Evolutionary conservation across 2,329 filamentous ascomycete species (phyloP).

Genomic region (Penicillium hesseltinei): DNA sequence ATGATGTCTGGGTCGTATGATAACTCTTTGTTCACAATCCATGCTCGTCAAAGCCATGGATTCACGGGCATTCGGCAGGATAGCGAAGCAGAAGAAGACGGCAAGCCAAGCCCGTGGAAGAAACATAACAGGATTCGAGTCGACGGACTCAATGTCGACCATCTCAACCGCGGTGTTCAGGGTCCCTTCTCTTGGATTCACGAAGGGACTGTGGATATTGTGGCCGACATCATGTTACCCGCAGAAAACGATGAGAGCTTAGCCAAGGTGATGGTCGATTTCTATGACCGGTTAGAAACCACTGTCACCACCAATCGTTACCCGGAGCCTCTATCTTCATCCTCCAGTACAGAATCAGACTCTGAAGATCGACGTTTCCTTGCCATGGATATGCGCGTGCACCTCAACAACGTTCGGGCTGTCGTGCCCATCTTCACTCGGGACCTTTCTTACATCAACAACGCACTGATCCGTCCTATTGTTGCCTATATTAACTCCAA

Average conservation of each 20-base stretch:
- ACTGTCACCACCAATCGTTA: constrained; percentile 79
- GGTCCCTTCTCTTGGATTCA: constrained; percentile 98
- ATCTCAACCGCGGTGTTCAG: constrained; percentile 87
- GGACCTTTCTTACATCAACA: constrained; percentile 92
- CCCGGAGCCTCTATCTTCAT: constrained; percentile 18
- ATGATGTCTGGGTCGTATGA: constrained; percentile 96
- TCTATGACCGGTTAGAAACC: constrained; percentile 93
- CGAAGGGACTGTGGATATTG: constrained; percentile 93
- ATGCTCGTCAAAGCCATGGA: constrained; percentile 85
- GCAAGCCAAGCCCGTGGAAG: constrained; percentile 77
- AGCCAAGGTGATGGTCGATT: constrained; percentile 91
- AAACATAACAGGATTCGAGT: constrained; percentile 92
- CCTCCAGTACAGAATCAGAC: constrained; percentile 25
- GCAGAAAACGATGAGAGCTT: constrained; percentile 84
- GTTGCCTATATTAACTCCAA: constrained; percentile 98
- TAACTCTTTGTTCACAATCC: constrained; percentile 93
- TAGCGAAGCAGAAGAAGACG: constrained; percentile 57
- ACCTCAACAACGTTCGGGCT: constrained; percentile 91
- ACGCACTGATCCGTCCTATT: constrained; percentile 89
- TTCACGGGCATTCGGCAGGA: constrained; percentile 64
- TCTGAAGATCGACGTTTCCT: constrained; percentile 68
- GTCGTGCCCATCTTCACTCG: constrained; percentile 89
- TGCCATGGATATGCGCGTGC: constrained; percentile 90
- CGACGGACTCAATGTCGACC: constrained; percentile 90
- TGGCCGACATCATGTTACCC: constrained; percentile 93